phyloP scores from a whole-genome alignment of 306 rosid genomes.

The Benincasa hispida region DNA sequence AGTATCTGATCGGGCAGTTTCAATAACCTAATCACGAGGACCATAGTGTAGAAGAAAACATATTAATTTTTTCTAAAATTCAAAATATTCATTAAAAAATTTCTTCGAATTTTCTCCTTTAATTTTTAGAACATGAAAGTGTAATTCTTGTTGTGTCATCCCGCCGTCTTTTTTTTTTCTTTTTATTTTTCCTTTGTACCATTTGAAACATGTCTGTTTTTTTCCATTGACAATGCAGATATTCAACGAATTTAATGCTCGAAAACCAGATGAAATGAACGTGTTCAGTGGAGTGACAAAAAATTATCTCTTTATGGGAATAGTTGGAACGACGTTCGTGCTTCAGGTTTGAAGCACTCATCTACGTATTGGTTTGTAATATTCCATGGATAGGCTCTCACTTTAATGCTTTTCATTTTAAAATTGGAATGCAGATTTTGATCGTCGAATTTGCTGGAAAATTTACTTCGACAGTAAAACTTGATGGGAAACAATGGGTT shows the following conservation, averaged over 20 bases:
- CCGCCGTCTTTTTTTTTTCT: neutral
- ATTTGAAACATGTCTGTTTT: neutral
- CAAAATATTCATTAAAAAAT: no score
- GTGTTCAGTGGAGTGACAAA: slow-evolving; percentile 69
- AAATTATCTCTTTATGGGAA: slow-evolving; percentile 61
- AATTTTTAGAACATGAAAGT: neutral
- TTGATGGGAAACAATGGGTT: slow-evolving; percentile 56
- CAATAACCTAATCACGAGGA: no score
- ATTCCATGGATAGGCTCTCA: neutral
- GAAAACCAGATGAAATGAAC: slow-evolving; percentile 78
- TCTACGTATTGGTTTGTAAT: neutral
- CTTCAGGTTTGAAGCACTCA: slow-evolving; percentile 52
- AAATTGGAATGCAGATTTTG: slow-evolving; percentile 36
- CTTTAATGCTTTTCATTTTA: neutral
- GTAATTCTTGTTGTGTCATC: no score
- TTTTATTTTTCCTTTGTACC: neutral
- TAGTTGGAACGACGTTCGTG: slow-evolving; percentile 50
- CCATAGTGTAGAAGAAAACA: no score
- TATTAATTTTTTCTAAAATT: no score
- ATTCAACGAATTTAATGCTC: slow-evolving; percentile 87
- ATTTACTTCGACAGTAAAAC: slow-evolving; percentile 54
- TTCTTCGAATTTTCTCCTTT: neutral
- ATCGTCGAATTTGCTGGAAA: slow-evolving; percentile 77
- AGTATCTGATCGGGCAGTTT: neutral
- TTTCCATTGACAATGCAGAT: slow-evolving; percentile 34